Conservation (phyloP, 306 rosid genomes). For the Medicago truncatula region DNA sequence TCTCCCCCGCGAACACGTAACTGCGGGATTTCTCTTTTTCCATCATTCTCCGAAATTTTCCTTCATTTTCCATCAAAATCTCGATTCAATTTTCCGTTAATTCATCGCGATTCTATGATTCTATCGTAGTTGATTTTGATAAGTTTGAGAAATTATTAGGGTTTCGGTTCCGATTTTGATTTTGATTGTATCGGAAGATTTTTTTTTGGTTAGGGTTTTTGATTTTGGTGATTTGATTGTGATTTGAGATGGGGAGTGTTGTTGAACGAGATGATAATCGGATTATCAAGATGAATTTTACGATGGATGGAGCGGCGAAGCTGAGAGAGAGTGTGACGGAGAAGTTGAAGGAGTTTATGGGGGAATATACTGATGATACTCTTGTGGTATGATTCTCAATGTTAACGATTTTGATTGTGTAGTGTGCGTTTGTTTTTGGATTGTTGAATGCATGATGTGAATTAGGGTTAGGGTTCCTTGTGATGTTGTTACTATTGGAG, state of each 20-base stretch:
- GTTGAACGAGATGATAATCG: slow-evolving; percentile 73
- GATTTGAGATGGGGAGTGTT: slow-evolving; percentile 70
- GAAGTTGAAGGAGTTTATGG: slow-evolving; percentile 94
- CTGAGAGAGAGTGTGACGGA: slow-evolving; percentile 69
- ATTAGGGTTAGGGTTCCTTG: not conserved
- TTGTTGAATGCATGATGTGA: not conserved
- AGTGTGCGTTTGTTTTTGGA: slow-evolving; percentile 6
- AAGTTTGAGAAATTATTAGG: slow-evolving; percentile 40
- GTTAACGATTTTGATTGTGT: slow-evolving; percentile 10
- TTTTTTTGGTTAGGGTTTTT: slow-evolving; percentile 57
- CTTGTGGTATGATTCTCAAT: slow-evolving; percentile 76
- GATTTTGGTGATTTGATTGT: slow-evolving; percentile 34
- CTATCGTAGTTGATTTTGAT: slow-evolving; percentile 14
- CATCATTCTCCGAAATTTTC: slow-evolving; percentile 12
- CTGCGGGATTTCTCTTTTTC: slow-evolving; percentile 33
- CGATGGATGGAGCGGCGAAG: slow-evolving; percentile 60
- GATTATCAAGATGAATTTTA: slow-evolving; percentile 63
- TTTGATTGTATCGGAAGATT: slow-evolving; percentile 5
- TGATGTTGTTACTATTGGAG: not conserved
- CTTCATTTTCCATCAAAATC: slow-evolving; percentile 19
- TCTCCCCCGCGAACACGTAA: slow-evolving; percentile 15
- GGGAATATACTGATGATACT: slow-evolving; percentile 93
- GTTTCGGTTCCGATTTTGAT: slow-evolving; percentile 40
- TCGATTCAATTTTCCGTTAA: not conserved
- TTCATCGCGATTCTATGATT: slow-evolving; percentile 17